Evolutionary conservation across 1,284 basidiomycete species (phyloP).

Genomic region (Pseudozyma tsukubaensis): DNA sequence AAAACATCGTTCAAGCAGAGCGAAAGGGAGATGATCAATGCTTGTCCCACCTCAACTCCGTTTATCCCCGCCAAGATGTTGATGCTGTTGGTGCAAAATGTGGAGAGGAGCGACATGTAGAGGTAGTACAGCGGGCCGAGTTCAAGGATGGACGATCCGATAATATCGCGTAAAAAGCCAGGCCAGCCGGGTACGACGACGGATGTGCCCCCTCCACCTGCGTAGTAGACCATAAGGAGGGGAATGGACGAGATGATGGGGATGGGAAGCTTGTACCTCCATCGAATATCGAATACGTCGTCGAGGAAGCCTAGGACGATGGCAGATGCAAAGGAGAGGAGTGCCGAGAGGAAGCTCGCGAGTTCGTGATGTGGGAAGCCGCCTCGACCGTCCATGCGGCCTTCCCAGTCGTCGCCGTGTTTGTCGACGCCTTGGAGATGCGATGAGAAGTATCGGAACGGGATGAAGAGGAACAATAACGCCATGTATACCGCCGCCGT

Average conservation of each 20-base stretch:
- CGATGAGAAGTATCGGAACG: conserved; percentile 64
- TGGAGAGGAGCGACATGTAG: conserved; percentile 95
- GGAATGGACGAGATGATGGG: conserved; percentile 93
- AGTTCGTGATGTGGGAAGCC: conserved; percentile 92
- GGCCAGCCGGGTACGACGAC: conserved; percentile 84
- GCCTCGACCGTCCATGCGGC: conserved; percentile 63
- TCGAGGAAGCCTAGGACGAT: conserved; percentile 95
- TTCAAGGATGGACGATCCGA: conserved; percentile 81
- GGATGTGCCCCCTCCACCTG: conserved; percentile 89
- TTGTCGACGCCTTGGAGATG: conserved; percentile 18
- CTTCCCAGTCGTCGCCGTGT: conserved; percentile 48
- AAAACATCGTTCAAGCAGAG: conserved; percentile 91
- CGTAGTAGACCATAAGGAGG: conserved; percentile 93
- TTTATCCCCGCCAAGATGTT: conserved; percentile 99
- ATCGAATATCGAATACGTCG: conserved; percentile 97
- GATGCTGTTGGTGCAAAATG: conserved; percentile 97
- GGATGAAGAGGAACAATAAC: conserved; percentile 72
- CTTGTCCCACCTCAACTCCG: conserved; percentile 89
- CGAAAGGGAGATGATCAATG: conserved; percentile 88
- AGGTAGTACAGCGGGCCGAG: conserved; percentile 96
- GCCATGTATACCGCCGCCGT: conserved; percentile 90
- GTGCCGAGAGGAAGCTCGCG: conserved; percentile 88
- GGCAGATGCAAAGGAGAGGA: conserved; percentile 89
- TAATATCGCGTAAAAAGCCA: conserved; percentile 48
- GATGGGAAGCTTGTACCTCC: conserved; percentile 97